Evolutionary conservation across 805 yeast species (phyloP).

Genomic region (Vanderwaltozyma tropicalis): DNA sequence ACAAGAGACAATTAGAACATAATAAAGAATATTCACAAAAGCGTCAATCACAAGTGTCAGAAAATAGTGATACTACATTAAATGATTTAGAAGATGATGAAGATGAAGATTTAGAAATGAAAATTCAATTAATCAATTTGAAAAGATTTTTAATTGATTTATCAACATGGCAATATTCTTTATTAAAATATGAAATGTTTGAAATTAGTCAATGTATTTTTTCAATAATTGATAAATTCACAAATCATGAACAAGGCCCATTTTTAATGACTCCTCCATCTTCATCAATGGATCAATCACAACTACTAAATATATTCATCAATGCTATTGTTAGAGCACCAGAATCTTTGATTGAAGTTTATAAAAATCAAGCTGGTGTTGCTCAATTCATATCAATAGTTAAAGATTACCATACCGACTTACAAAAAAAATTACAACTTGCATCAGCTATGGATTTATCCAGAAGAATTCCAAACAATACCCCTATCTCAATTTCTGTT

Average conservation of each 20-base stretch:
- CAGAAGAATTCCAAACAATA: slow-evolving; percentile 10
- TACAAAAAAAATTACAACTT: slow-evolving; percentile 18
- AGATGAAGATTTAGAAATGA: slow-evolving; percentile 6
- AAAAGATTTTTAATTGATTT: slow-evolving; percentile 41
- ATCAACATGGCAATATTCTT: slow-evolving; percentile 36
- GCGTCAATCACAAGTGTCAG: slow-evolving; percentile 11
- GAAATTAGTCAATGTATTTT: slow-evolving; percentile 21
- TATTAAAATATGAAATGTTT: slow-evolving; percentile 23
- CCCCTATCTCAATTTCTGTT: slow-evolving; percentile 3
- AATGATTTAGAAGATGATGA: slow-evolving; percentile 4
- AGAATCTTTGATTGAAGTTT: slow-evolving; percentile 12
- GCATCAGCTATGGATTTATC: slow-evolving; percentile 22
- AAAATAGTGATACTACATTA: slow-evolving; percentile 15
- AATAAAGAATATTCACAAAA: slow-evolving; percentile 13
- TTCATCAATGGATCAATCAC: slow-evolving; percentile 13
- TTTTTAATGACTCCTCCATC: slow-evolving; percentile 18
- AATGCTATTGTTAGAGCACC: slow-evolving; percentile 15
- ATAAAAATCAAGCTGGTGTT: slow-evolving; percentile 17
- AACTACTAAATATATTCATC: slow-evolving; percentile 13
- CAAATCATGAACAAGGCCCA: slow-evolving; percentile 21
- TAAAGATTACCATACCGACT: slow-evolving; percentile 12
- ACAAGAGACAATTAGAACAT: slow-evolving; percentile 22
- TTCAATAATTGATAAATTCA: slow-evolving; percentile 17
- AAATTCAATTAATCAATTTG: slow-evolving; percentile 31
- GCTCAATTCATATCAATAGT: slow-evolving; percentile 12